These are phyloP conservation scores for Pseudocercospora macadamiae DNA, from an alignment of 2,329 filamentous ascomycete species.

Conservation along the genomic window DNA sequence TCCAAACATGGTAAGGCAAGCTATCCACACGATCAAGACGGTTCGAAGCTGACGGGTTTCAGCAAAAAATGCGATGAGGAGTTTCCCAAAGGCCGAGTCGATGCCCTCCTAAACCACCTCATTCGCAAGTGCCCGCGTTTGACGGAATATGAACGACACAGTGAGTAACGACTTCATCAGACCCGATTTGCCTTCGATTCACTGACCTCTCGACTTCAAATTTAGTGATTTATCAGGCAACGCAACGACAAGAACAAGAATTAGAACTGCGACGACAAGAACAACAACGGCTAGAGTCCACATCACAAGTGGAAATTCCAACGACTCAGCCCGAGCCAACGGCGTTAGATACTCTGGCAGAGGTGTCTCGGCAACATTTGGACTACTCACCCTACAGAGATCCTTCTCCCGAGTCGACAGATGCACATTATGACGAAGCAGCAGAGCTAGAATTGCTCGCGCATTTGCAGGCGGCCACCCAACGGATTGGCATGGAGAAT, in stretches of 20 bases:
- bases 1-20: conserved; percentile 69
- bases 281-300: too few species aligned
- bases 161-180: conserved; percentile 56
- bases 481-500: background rate
- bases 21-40: background rate
- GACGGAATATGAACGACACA: conserved; percentile 53
- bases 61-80: conserved; percentile 29
- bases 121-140: conserved; percentile 82
- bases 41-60: background rate
- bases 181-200: background rate
- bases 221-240: background rate
- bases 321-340: conserved; percentile 59
- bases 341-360: conserved; percentile 81
- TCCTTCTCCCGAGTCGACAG: conserved; percentile 5
- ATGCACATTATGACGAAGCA: background rate
- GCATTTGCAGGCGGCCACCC: conserved; percentile 4
- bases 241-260: too few species aligned
- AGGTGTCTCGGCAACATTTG: conserved; percentile 78
- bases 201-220: too few species aligned
- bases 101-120: conserved; percentile 78
- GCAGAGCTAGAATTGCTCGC: background rate
- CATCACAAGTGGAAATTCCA: background rate
- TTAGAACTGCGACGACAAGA: too few species aligned
- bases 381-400: conserved; percentile 57
- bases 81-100: conserved; percentile 86